phyloP scores from a whole-genome alignment of 2,329 filamentous ascomycete species.

The Talaromyces sp. region DNA sequence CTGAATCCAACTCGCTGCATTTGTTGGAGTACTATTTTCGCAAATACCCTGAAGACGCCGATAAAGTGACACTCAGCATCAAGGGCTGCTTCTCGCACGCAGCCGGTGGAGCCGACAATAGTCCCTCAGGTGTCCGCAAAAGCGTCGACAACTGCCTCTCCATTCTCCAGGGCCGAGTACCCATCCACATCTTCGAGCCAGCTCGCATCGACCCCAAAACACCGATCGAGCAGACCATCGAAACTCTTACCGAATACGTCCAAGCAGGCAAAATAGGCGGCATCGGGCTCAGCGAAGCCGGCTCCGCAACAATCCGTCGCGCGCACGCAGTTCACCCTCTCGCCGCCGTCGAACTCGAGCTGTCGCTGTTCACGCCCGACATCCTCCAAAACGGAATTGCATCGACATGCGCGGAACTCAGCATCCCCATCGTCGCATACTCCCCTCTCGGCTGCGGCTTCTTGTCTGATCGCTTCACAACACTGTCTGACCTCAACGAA shows the following conservation, averaged over 20 bases:
- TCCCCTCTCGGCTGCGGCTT: slow-evolving; percentile 60
- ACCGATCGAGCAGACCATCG: slow-evolving; percentile 48
- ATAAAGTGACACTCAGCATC: slow-evolving; percentile 59
- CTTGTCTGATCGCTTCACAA: slow-evolving; percentile 50
- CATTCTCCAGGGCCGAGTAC: slow-evolving; percentile 47
- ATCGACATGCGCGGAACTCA: slow-evolving; percentile 53
- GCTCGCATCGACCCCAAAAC: slow-evolving; percentile 55
- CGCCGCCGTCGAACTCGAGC: slow-evolving; percentile 58
- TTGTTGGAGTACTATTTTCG: slow-evolving; percentile 61
- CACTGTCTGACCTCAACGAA: slow-evolving; percentile 45
- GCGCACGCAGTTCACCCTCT: slow-evolving; percentile 53
- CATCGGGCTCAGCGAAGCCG: slow-evolving; percentile 43
- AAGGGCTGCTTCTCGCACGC: slow-evolving; percentile 53
- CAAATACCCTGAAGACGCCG: slow-evolving; percentile 61
- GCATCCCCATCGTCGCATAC: slow-evolving; percentile 59
- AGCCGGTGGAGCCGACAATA: slow-evolving; percentile 46
- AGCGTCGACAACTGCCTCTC: slow-evolving; percentile 58
- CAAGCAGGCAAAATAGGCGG: slow-evolving; percentile 44
- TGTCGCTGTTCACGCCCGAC: slow-evolving; percentile 56
- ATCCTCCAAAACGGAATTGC: slow-evolving; percentile 58
- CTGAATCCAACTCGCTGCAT: slow-evolving; percentile 58
- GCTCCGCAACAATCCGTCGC: slow-evolving; percentile 42
- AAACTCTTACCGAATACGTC: slow-evolving; percentile 37
- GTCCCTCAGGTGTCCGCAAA: slow-evolving; percentile 52
- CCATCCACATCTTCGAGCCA: slow-evolving; percentile 59